Percentiles rank a stretch among this genome's conserved stretches.
These are phyloP conservation scores for Lepidopterella palustris DNA, from an alignment of 495 filamentous ascomycete species.

Conservation along the genomic window DNA sequence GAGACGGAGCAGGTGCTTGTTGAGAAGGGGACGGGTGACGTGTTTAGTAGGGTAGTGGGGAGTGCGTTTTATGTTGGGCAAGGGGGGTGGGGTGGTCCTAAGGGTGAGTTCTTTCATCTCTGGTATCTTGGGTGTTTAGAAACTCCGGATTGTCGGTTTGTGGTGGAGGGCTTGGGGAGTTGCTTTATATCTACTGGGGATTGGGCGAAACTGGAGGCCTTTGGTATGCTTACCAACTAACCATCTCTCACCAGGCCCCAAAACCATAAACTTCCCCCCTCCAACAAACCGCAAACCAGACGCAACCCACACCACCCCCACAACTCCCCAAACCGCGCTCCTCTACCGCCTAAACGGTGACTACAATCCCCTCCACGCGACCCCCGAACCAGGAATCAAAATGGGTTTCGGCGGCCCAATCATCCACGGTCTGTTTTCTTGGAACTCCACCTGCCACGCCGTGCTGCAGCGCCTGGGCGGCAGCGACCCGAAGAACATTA, in stretches of 20 bases:
- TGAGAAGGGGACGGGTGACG: conserved; percentile 60
- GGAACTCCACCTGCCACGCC: conserved; percentile 75
- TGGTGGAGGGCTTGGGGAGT: not conserved
- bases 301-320: conserved; percentile 61
- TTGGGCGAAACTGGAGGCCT: not conserved
- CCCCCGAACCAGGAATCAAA: conserved; percentile 72
- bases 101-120: conserved; percentile 46
- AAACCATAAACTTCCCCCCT: conserved; percentile 65
- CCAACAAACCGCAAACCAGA: conserved; percentile 69
- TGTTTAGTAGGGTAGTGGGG: conserved; percentile 61
- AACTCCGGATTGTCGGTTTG: not conserved
- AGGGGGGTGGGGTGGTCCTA: conserved; percentile 86
- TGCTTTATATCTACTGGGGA: not conserved
- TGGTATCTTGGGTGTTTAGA: not conserved
- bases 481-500: conserved; percentile 70
- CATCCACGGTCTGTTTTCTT: conserved; percentile 81
- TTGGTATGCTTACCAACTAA: not conserved
- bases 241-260: conserved; percentile 46
- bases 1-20: conserved; percentile 75
- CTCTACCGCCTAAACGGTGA: conserved; percentile 73
- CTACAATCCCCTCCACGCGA: conserved; percentile 86
- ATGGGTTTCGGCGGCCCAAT: conserved; percentile 89
- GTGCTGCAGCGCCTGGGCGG: conserved; percentile 65
- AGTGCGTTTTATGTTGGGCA: conserved; percentile 77
- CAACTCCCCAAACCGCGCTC: conserved; percentile 60